A percentile compares a stretch with the other conserved stretches of the same genome.
phyloP scores from a whole-genome alignment of 345 rosid species.

The Syzygium grande region DNA sequence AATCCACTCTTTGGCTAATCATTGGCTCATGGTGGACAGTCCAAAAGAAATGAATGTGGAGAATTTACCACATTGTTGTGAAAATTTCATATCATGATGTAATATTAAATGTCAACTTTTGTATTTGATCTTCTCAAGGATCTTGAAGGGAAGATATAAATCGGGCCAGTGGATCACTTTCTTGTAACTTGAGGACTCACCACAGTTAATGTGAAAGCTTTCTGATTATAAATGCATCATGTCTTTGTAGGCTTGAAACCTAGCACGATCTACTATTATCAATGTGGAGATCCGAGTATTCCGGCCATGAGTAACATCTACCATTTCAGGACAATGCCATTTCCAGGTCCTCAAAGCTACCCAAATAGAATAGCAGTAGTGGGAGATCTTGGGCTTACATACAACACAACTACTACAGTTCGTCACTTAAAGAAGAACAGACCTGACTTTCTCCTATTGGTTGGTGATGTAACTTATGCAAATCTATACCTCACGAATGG shows the following conservation, averaged over 20 bases:
- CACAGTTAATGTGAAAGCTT: not conserved
- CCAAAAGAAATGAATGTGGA: not conserved
- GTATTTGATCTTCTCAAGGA: not conserved
- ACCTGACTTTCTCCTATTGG: conserved; percentile 71
- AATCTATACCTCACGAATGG: conserved; percentile 66
- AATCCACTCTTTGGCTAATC: not conserved
- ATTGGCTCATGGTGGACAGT: not conserved
- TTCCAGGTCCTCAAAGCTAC: conserved; percentile 35
- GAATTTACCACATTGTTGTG: not conserved
- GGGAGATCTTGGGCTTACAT: conserved; percentile 85
- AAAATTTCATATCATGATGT: not conserved
- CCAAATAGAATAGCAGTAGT: conserved; percentile 63
- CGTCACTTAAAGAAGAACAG: conserved; percentile 47
- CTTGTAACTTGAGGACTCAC: not conserved
- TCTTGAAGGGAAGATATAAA: not conserved
- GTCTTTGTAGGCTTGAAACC: conserved; percentile 53
- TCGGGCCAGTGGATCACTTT: not conserved
- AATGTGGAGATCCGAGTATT: conserved; percentile 64
- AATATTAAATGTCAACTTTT: not conserved
- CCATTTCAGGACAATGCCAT: conserved; percentile 72
- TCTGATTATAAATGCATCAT: not conserved
- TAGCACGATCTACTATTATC: conserved; percentile 44
- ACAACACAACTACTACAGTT: conserved; percentile 67
- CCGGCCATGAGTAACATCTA: conserved; percentile 41
- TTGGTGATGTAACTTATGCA: conserved; percentile 82